A percentile compares a stretch with the other conserved stretches of the same genome.
Conservation (phyloP, 2,329 filamentous ascomycete species). For the Colletotrichum endophyticum region DNA sequence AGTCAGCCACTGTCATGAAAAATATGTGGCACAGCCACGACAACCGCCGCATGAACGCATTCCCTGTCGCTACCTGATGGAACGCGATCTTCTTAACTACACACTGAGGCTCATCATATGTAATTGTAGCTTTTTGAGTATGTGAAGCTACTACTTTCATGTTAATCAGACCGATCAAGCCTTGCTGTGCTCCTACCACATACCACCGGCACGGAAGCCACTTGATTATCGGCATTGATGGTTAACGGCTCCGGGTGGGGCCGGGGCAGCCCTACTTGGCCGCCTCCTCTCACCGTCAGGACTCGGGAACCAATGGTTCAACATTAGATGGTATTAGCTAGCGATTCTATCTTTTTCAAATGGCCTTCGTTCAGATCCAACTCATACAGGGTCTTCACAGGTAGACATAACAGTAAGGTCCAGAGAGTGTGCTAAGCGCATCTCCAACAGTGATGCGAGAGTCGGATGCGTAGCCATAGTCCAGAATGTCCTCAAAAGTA, state of each 20-base stretch:
- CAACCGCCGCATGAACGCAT: not conserved
- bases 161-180: not conserved
- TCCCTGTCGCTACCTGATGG: not conserved
- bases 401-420: slow-evolving; percentile 32
- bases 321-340: not conserved
- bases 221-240: not conserved
- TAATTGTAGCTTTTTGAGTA: not conserved
- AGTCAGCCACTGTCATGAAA: not conserved
- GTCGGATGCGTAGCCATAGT: slow-evolving; percentile 26
- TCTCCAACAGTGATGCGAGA: slow-evolving; percentile 23
- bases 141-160: not conserved
- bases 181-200: not conserved
- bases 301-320: not conserved
- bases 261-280: not conserved
- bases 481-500: slow-evolving; percentile 25
- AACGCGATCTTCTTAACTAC: not conserved
- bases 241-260: not conserved
- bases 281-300: not conserved
- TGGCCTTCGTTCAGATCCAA: not conserved
- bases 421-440: slow-evolving; percentile 26
- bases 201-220: not conserved
- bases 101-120: not conserved
- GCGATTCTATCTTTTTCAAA: not conserved
- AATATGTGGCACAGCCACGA: not conserved
- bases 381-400: not conserved